Base-by-base conservation (phyloP, 768 basidiomycete species). In the Naematelia aurantialba region DNA sequence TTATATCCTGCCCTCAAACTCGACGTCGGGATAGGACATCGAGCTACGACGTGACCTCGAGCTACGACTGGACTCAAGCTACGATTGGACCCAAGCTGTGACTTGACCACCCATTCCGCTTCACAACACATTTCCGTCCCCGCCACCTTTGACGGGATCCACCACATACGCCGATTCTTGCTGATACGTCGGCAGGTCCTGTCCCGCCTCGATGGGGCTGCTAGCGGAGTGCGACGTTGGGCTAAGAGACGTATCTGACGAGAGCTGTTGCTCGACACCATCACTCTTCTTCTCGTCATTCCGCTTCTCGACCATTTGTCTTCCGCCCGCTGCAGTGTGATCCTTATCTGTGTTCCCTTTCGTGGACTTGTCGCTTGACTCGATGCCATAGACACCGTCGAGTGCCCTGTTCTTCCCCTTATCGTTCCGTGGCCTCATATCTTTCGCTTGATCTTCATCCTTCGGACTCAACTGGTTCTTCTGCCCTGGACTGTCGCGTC, bases 381-480 rank as follows among this genome's bases (percentile, higher is more conserved):
- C n/a, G 34, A 39, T 50, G 24, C 24, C 24, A 11, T 50, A 5
- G 4, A 4, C 19, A 5, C 26, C 48, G 8, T 14, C 22, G 14
- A 25, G 26, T 14, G 22, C 27, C 24, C 26, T 50, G 48, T 25
- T 14, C 48, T 50, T 50, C 19, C 48, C 48, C 48, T 50, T 50
- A 12, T 50, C 48, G 48, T 14, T 22, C 5, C 22, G 19, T 5
- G 48, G 48, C 17, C 17, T 39, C 8, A 39, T 17, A 39, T 8
- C 34, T 8, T 8, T 39, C 8, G 34, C 34, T 17, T 39, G 8
- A 39, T 39, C 34, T 17, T 8, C 17, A 10, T 22, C 22, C 5
- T 50, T 14, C 5, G 22, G 14, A 10, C 17, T 26, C 11, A 50
- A 50, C 48, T 50, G 48, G 4, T 5, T 17, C 45, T 46, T 24